phyloP scores from a whole-genome alignment of 148 eudicot species.

The Cornus suecica region DNA sequence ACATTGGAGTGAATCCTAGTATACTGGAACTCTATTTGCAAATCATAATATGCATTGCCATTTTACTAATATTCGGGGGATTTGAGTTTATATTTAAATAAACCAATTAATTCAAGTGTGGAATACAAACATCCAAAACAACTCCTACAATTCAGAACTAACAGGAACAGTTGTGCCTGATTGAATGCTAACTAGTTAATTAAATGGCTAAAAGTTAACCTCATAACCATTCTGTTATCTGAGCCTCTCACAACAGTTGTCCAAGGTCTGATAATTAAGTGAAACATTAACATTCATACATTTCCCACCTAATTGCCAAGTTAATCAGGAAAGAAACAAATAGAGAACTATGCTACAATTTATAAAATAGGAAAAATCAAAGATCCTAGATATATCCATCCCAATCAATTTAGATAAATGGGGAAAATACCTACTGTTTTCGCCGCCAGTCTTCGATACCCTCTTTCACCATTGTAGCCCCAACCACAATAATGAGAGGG shows the following conservation, averaged over 20 bases:
- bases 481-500: constrained; percentile 72
- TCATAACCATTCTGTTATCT: not conserved
- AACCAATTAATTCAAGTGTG: not conserved
- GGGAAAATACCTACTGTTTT: constrained; percentile 63
- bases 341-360: not conserved
- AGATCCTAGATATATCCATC: not conserved
- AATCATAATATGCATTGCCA: no score
- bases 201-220: not conserved
- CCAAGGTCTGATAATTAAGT: not conserved
- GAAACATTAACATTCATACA: not conserved
- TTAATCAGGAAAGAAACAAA: not conserved
- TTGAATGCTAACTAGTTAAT: not conserved
- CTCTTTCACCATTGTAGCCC: constrained; percentile 89
- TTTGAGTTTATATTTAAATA: not conserved
- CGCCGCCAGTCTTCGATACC: constrained; percentile 79
- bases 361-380: not conserved
- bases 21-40: no score
- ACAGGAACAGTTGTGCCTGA: not conserved
- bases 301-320: not conserved
- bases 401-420: not conserved
- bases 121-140: not conserved
- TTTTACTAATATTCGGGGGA: no score
- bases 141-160: not conserved
- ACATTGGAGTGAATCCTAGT: no score
- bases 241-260: not conserved